These are phyloP conservation scores for Boletellus emodensis DNA, from an alignment of 768 basidiomycete species.

Conservation along the genomic window DNA sequence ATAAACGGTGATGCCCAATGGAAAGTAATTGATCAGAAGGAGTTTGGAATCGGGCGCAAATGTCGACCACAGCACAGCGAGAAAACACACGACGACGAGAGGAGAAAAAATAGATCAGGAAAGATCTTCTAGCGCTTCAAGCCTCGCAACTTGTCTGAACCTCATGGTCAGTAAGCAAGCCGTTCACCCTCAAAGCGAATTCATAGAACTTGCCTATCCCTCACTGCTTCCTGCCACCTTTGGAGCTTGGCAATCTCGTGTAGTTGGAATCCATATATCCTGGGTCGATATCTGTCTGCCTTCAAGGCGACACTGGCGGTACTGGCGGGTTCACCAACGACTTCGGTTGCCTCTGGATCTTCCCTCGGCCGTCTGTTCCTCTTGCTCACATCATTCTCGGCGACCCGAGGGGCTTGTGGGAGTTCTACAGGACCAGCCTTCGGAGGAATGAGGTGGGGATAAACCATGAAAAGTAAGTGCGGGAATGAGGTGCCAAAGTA, in stretches of 20 bases:
- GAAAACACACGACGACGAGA: constrained; percentile 1
- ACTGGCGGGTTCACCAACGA: constrained; percentile 63
- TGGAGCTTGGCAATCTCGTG: constrained; percentile 91
- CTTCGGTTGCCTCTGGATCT: constrained; percentile 45
- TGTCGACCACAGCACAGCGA: constrained; percentile 7
- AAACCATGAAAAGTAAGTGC: constrained; percentile 95
- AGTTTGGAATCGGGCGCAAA: not conserved
- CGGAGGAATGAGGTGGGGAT: constrained; percentile 86
- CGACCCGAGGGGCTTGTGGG: constrained; percentile 21
- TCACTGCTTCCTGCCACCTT: constrained; percentile 91
- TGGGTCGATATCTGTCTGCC: constrained; percentile 87
- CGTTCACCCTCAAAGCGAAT: not conserved
- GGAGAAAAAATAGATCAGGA: constrained; percentile 14
- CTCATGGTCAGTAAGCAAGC: constrained; percentile 4
- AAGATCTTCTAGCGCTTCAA: constrained; percentile 45
- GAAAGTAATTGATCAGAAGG: not conserved
- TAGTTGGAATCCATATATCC: constrained; percentile 96
- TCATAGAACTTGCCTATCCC: constrained; percentile 60
- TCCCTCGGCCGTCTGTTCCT: constrained; percentile 52
- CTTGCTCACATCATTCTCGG: constrained; percentile 31
- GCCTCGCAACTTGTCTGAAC: constrained; percentile 44
- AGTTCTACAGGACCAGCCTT: constrained; percentile 58
- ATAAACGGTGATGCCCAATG: not conserved
- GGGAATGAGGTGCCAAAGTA: constrained; percentile 99
- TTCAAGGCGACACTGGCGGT: constrained; percentile 83